Base-by-base conservation (phyloP, 805 yeast species). In the Suhomyces sp. region DNA sequence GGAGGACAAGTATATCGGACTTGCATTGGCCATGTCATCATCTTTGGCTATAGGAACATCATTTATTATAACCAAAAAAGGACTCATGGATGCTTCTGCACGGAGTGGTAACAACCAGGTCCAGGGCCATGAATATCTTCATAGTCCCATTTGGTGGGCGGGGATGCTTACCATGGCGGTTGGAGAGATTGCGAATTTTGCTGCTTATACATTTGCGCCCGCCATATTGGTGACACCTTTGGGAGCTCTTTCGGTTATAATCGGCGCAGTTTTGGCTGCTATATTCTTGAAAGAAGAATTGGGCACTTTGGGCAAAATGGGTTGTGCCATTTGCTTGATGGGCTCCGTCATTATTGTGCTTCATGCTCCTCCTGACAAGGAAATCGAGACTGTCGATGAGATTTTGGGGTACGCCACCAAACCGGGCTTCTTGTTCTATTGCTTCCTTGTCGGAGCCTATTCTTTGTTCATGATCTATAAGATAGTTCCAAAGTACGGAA, bases 321-420 rank as follows among this genome's bases (percentile, higher is more conserved):
- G 97, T 2, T 91, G 97, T 73, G 96, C 96, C 26, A 87, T 90
- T 51, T 90, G 97, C 67, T 70, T 90, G 49, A 77, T 91, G 66
- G 97, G 97, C 1, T 85, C 96, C 2, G 90, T 90, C 19, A 87
- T 90, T 54, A 91, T 90, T 54, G 91, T 90, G 22, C 73, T 90
- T 54, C 97, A 90, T 66, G 97, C 97, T 27, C 97, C 97, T 24
- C 90, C 91, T n/a, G 97, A 90, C 70, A 88, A 87, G 70, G 96
- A 90, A 57, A 85, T 90, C 54, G 77, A 81, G 57, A 90, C 97
- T 0, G 94, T 90, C 42, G 96, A 90, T 67, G 97, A 90, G 71
- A 90, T 91, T 56, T 74, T 90, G 65, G 74, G 77, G 6, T 90
- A 89, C 64, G 97, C 97, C 8, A 78, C 84, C 56, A 83, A 83